Evolutionary conservation across 1,284 basidiomycete genomes (phyloP), one percentile per base, ranked within the genome.

Genomic region (Vanrija humicola): DNA sequence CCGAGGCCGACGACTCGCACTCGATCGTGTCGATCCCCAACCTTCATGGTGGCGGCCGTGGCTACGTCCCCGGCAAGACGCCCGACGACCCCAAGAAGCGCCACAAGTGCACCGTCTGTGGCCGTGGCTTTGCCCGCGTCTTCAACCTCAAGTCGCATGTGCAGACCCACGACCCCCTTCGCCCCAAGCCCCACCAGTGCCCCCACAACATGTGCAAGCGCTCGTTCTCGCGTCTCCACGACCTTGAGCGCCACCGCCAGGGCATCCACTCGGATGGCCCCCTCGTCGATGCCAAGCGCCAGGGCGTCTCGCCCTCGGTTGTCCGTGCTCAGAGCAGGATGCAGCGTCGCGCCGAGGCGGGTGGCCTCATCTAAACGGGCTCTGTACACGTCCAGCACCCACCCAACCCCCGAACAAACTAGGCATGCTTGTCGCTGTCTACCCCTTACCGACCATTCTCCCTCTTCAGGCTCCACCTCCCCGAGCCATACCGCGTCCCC

Each of bases 101-200:
- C 45, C 77, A 78, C 66, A 75, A 75, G 66, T 78, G 77, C 62
- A 50, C 58, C 18, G 62, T 76, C 58, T 78, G 77, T 53, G 73
- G 73, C 46, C 70, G 77, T 47, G 75, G 69, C 42, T 78, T 78
- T 54, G 77, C 76, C 6, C 62, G 77, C 44, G 74, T 75, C 28
- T 78, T 75, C 69, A 78, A 78, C 61, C 66, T 78, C 53, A 78
- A 78, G 72, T 75, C 73, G 52, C 76, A 77, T 62, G 60, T 69
- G 40, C 66, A 69, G 56, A 78, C 77, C 25, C 77, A 78, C 65
- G 74, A 77, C 63, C 77, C 76, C n/a, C 55, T 65, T 34, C 69
- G 77, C 43, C 64, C 72, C 54, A 78, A 77, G 66, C 77, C 77
- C 14, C 70, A 75, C 64, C 57, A 64, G 51, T 78, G 77, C 66